A percentile compares a stretch with the other conserved stretches of the same genome.
Conservation (phyloP, 257 asterid species). For the Nicotiana obtusifolia region DNA sequence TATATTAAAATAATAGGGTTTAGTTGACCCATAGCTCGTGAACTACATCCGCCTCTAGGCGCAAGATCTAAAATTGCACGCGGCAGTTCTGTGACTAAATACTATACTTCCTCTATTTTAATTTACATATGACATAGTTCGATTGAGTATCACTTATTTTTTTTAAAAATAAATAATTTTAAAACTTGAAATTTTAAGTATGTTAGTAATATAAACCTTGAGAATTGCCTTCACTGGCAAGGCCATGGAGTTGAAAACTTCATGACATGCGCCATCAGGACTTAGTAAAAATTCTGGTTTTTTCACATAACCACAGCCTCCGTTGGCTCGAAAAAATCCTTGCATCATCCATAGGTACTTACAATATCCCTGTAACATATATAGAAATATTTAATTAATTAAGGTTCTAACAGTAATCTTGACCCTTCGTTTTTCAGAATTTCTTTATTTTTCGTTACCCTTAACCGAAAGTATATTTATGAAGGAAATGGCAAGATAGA, state of each 20-base stretch:
- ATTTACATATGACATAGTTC: too few relatives aligned
- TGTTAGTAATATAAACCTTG: conserved; percentile 2
- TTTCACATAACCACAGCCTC: conserved; percentile 27
- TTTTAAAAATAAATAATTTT: too few relatives aligned
- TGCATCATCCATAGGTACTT: conserved; percentile 23
- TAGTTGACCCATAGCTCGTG: too few relatives aligned
- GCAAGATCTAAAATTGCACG: too few relatives aligned
- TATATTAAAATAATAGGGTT: too few relatives aligned
- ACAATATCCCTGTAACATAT: conserved; percentile 16
- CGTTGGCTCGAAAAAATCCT: conserved; percentile 25
- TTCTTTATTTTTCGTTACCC: background rate
- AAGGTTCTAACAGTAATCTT: background rate
- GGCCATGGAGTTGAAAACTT: conserved; percentile 6
- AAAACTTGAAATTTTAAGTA: too few relatives aligned
- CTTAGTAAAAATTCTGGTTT: conserved; percentile 16
- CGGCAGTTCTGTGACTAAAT: background rate
- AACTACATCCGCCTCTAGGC: too few relatives aligned
- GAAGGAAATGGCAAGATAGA: background rate
- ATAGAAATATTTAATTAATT: background rate
- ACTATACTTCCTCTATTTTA: too few relatives aligned
- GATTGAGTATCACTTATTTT: too few relatives aligned
- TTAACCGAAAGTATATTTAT: background rate
- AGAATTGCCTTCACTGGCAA: conserved; percentile 8
- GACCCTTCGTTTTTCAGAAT: background rate
- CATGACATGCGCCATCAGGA: background rate